phyloP scores from a whole-genome alignment of 148 eudicot genomes.

The Vaccinium corymbosum region DNA sequence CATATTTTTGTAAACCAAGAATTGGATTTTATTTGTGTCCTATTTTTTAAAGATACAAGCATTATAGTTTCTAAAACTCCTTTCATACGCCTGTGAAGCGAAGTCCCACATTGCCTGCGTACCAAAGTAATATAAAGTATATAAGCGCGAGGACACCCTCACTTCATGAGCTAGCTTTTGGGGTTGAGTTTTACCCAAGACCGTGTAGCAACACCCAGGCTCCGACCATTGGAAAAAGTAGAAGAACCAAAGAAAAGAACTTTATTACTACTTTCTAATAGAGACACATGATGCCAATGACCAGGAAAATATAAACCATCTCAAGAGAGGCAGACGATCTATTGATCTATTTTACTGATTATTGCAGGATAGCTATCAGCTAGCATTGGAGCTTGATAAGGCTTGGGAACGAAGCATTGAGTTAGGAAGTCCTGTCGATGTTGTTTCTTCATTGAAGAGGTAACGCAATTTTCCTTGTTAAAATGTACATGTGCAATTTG shows the following conservation, averaged over 20 bases:
- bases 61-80: neutral
- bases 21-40: neutral
- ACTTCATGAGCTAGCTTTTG: too few species aligned
- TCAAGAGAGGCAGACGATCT: neutral
- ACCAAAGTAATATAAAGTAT: too few species aligned
- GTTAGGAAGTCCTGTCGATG: constrained; percentile 55
- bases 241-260: neutral
- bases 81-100: too few species aligned
- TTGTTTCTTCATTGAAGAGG: constrained; percentile 69
- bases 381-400: constrained; percentile 78
- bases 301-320: neutral
- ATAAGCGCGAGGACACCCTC: too few species aligned
- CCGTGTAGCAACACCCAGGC: neutral
- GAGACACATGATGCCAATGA: neutral
- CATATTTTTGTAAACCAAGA: neutral
- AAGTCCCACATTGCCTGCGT: too few species aligned
- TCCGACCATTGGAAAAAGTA: neutral
- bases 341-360: neutral
- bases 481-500: too few species aligned
- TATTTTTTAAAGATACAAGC: too few species aligned
- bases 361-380: constrained; percentile 80
- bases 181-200: too few species aligned
- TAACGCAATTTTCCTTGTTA: constrained; percentile 15
- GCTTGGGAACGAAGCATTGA: constrained; percentile 48
- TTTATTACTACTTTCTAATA: neutral